Evolutionary conservation across 176 grass and related monocot genomes (phyloP), one percentile per base, ranked within the genome.

Genomic region (Carex littledalei): DNA sequence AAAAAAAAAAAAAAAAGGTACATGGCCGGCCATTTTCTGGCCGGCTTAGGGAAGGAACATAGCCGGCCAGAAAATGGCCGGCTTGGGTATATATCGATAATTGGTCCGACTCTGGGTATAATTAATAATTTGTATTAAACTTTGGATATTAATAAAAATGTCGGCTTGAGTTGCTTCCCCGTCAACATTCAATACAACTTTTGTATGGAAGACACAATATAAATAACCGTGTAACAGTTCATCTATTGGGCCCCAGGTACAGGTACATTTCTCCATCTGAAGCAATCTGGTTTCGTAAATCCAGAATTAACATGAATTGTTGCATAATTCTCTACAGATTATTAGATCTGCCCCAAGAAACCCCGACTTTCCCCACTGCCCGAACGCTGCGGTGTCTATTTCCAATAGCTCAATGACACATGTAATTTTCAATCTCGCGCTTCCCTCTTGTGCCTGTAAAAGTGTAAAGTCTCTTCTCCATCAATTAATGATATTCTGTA

Each of bases 371-470:
- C 37, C 55, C 34, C 24, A 52, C 63, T 17, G 45, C 22, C 2
- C 15, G 13, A 22, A 50, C 13, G 63, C 43, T 54, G 60, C 37
- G 2, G 39, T 17, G 21, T 32, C 22, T 5, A 26, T 2, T 9
- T 16, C 81, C 58, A 69, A 2, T 52, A 31, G 63, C 55, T 83
- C 0, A 5, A 1, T 5, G 63, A 31, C 63, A 68, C 81, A 63
- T 83, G 63, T 83, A 22, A 3, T 18, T 83, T 83, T 83, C 81
- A 83, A 83, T 68, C 61, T 83, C 81, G 81, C 56, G 80, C 62
- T 62, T 50, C 43, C 47, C 9, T 10, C 47, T 12, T 50, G 41
- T 37, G 43, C 47, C 10, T 50, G 47, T 49, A 47, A 47, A 47
- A 47, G 45, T 39, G 37, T 5, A 6, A 39, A 39, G 37, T 50